Conservation (phyloP, 2,329 filamentous ascomycete genomes). For the Mariannaea elegans region DNA sequence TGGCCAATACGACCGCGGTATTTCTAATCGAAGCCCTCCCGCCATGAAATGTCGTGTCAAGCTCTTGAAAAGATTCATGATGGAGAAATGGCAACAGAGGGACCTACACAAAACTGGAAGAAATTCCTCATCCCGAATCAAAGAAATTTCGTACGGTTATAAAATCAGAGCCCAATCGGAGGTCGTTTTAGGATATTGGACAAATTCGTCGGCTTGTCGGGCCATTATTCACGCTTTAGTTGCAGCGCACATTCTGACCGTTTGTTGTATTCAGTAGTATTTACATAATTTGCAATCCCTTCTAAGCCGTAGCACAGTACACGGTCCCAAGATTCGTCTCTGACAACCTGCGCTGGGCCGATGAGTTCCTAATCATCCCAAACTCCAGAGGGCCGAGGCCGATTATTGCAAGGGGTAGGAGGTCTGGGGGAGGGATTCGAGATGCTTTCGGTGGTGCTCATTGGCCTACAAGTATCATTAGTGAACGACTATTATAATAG, state of each 20-base stretch:
- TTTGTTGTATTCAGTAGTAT: slow-evolving; percentile 39
- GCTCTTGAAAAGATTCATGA: neutral
- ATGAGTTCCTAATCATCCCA: slow-evolving; percentile 18
- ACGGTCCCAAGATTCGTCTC: slow-evolving; percentile 16
- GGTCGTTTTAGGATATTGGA: neutral
- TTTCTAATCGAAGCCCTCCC: slow-evolving; percentile 27
- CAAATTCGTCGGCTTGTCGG: neutral
- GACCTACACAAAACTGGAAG: neutral
- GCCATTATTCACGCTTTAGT: slow-evolving; percentile 3
- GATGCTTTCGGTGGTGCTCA: slow-evolving; percentile 84
- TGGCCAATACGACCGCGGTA: slow-evolving; percentile 29
- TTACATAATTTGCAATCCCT: slow-evolving; percentile 30
- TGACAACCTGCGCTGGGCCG: slow-evolving; percentile 22
- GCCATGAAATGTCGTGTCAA: neutral
- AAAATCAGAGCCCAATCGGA: neutral
- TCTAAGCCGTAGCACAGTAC: slow-evolving; percentile 28
- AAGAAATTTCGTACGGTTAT: neutral
- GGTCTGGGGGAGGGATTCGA: slow-evolving; percentile 82
- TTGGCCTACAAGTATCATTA: slow-evolving; percentile 71
- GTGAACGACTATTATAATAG: neutral
- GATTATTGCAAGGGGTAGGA: slow-evolving; percentile 79
- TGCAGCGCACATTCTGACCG: slow-evolving; percentile 17
- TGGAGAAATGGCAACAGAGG: neutral
- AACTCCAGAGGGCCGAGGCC: slow-evolving; percentile 19
- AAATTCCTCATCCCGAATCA: neutral